Evolutionary conservation across 2,329 filamentous ascomycete species (phyloP).

Genomic region (Fonsecaea pedrosoi): DNA sequence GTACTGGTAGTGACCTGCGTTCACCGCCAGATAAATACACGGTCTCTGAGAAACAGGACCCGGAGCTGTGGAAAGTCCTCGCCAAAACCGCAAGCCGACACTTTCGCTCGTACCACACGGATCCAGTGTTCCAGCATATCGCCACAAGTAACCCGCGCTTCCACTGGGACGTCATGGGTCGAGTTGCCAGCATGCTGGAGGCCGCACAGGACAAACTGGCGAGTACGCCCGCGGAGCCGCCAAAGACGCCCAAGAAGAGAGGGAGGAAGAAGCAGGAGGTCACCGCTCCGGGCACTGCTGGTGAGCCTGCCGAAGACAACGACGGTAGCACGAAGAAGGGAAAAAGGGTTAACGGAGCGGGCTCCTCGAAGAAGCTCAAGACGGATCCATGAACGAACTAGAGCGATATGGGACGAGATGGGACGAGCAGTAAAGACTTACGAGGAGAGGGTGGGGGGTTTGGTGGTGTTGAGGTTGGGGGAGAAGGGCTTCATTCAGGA

Average conservation of each 20-base stretch:
- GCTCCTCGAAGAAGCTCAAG: not conserved
- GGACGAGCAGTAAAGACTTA: too few species aligned
- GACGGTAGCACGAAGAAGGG: not conserved
- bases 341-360: not conserved
- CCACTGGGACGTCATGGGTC: conserved; percentile 15
- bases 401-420: too few species aligned
- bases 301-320: not conserved
- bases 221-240: not conserved
- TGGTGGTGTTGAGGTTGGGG: too few species aligned
- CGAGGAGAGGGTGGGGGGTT: too few species aligned
- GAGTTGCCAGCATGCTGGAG: not conserved
- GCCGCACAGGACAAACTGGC: not conserved
- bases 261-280: conserved; percentile 46
- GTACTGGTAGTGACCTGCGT: not conserved
- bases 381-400: not conserved
- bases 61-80: conserved; percentile 18
- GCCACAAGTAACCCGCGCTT: conserved; percentile 20
- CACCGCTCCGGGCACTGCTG: conserved; percentile 10
- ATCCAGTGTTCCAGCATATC: conserved; percentile 14
- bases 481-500: too few species aligned
- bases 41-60: not conserved
- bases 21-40: not conserved
- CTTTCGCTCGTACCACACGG: not conserved
- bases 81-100: conserved; percentile 12
- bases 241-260: conserved; percentile 38